Evolutionary conservation across 768 basidiomycete genomes (phyloP), one percentile per base, ranked within the genome.

Genomic region (Daedaleopsis sinensis): DNA sequence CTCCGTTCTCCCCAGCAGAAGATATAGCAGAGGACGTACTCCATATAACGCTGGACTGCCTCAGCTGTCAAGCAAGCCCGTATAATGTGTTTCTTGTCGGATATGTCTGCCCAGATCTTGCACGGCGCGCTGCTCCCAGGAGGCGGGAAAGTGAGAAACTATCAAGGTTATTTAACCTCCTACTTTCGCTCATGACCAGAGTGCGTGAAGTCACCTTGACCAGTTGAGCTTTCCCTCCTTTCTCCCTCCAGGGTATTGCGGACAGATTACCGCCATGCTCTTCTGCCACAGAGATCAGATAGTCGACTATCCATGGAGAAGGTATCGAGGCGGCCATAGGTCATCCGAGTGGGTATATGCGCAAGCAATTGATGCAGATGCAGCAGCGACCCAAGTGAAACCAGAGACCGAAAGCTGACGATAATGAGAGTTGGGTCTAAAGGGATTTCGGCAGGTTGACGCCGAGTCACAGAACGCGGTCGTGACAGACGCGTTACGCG

Each of bases 71-170:
- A 82, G 36, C 82, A 82, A 5, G 85, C 78, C 5, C 85, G 80
- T 18, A 90, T 73, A 15, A 62, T 65, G 59, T 81, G 66, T 2
- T 74, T 61, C 67, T 82, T 85, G 71, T 92, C 90, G 1, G 88
- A 89, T 15, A 86, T 70, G 48, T 75, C 73, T 1, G 83, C 88
- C 89, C 90, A 92, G 18, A 90, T 68, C 19, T 70, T n/a, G 78
- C 74, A 47, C 80, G 62, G 62, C 23, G 46, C 76, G 38, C 78
- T 68, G 27, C 56, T 48, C 6, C 68, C 66, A 19, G 73, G 67
- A 38, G 68, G 62, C 6, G 78, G 78, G 63, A 76, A 83, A 8
- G 85, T 85, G 24, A 90, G 71, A 64, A 88, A 84, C 89, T 90
- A 57, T 15, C 27, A 27, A 32, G 27, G 27, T 2, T 6, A 0